Percentiles rank a stretch among this genome's conserved stretches.
Conservation (phyloP, 108 stramenopile genomes). For the Cyclotella sp. region DNA sequence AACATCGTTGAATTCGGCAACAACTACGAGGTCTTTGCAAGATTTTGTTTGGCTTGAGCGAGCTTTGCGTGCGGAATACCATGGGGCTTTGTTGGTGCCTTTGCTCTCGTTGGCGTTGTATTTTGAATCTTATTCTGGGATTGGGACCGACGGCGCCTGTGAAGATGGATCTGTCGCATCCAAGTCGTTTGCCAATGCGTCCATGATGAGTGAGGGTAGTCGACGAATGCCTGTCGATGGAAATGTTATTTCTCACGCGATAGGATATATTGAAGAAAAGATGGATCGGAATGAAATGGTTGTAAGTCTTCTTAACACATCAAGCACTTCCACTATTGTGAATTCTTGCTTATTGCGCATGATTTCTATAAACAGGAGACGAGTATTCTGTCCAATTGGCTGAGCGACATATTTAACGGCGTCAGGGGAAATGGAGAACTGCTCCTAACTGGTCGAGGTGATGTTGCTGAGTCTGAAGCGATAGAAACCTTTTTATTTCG, state of each 20-base stretch:
- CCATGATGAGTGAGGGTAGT: conserved; percentile 16
- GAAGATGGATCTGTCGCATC: conserved; percentile 13
- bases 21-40: conserved; percentile 63
- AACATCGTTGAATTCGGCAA: conserved; percentile 53
- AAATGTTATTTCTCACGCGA: conserved; percentile 32
- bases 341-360: no score
- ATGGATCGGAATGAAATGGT: conserved; percentile 51
- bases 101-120: conserved; percentile 62
- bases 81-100: conserved; percentile 72
- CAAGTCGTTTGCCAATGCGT: conserved; percentile 3
- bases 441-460: conserved; percentile 28
- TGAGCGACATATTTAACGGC: conserved; percentile 80
- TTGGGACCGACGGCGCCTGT: background rate
- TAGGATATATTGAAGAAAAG: conserved; percentile 38
- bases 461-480: conserved; percentile 66
- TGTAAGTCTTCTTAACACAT: background rate
- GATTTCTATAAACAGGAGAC: conserved; percentile 20
- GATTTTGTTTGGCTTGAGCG: conserved; percentile 86
- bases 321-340: no score
- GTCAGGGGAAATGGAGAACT: conserved; percentile 84
- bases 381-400: conserved; percentile 64
- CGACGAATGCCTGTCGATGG: conserved; percentile 3
- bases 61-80: conserved; percentile 71
- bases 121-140: conserved; percentile 17
- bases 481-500: conserved; percentile 87